Evolutionary conservation across 257 asterid genomes (phyloP).

Genomic region (Anisodus tanguticus): DNA sequence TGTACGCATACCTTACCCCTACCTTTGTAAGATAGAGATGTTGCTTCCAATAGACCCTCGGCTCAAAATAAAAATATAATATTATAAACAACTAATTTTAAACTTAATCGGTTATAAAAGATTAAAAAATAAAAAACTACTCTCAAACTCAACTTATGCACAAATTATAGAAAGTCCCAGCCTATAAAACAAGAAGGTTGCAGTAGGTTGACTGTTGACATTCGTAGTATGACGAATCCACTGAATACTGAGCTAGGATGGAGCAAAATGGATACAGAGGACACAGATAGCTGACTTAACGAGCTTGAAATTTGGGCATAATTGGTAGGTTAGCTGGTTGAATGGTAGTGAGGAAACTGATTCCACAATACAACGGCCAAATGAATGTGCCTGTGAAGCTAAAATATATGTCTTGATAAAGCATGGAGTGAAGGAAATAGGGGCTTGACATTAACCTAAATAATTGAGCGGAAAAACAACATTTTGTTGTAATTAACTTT

Average conservation of each 20-base stretch:
- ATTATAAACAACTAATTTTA: not conserved
- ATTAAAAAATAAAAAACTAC: not conserved
- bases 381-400: not conserved
- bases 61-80: no score
- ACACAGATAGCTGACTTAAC: not conserved
- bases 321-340: not conserved
- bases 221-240: not conserved
- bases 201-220: not conserved
- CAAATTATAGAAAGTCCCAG: not conserved
- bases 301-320: not conserved
- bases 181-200: conserved; percentile 5
- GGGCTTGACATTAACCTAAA: not conserved
- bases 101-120: no score
- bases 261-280: not conserved
- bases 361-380: not conserved
- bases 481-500: not conserved
- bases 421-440: not conserved
- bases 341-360: not conserved
- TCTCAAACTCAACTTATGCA: not conserved
- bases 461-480: not conserved
- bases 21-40: no score
- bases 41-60: no score
- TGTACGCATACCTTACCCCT: no score
- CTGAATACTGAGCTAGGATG: not conserved
- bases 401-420: not conserved